Evolutionary conservation across 2,329 filamentous ascomycete species (phyloP).

Genomic region (Fusarium floridanum): DNA sequence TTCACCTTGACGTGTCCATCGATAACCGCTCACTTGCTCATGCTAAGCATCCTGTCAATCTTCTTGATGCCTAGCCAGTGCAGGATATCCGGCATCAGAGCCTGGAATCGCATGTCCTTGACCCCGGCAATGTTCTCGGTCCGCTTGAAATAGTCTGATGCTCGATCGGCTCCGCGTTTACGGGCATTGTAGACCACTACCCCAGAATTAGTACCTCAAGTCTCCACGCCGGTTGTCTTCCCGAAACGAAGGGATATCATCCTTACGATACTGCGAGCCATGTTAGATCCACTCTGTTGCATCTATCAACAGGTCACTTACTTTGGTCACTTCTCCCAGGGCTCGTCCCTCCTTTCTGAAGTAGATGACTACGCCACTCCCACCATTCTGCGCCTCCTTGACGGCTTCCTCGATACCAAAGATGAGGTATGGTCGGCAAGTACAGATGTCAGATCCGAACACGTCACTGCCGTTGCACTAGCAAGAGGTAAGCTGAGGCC

Average conservation of each 20-base stretch:
- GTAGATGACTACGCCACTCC: conserved; percentile 96
- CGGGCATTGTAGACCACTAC: conserved; percentile 80
- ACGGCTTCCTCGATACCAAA: conserved; percentile 98
- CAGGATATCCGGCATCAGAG: conserved; percentile 96
- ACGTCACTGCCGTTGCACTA: conserved; percentile 96
- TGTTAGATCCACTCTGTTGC: conserved; percentile 29
- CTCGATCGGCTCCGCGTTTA: conserved; percentile 82
- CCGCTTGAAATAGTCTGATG: conserved; percentile 94
- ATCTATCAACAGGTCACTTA: conserved; percentile 58
- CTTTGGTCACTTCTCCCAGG: conserved; percentile 94
- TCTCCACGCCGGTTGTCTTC: conserved; percentile 14
- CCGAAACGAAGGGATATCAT: conserved; percentile 3
- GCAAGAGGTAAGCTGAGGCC: conserved; percentile 5
- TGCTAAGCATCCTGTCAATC: conserved; percentile 98
- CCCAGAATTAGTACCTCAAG: conserved; percentile 35
- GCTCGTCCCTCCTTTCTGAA: conserved; percentile 98
- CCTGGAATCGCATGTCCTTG: conserved; percentile 97
- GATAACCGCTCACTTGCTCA: conserved; percentile 83
- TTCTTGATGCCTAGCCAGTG: conserved; percentile 99
- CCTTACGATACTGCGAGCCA: conserved; percentile 40
- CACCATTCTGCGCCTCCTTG: conserved; percentile 94
- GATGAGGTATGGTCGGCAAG: conserved; percentile 93
- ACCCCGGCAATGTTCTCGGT: conserved; percentile 99
- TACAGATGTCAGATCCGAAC: conserved; percentile 98
- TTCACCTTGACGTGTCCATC: conserved; percentile 18